phyloP scores from a whole-genome alignment of 169 alveolate genomes.

The Eimeria falciformis region DNA sequence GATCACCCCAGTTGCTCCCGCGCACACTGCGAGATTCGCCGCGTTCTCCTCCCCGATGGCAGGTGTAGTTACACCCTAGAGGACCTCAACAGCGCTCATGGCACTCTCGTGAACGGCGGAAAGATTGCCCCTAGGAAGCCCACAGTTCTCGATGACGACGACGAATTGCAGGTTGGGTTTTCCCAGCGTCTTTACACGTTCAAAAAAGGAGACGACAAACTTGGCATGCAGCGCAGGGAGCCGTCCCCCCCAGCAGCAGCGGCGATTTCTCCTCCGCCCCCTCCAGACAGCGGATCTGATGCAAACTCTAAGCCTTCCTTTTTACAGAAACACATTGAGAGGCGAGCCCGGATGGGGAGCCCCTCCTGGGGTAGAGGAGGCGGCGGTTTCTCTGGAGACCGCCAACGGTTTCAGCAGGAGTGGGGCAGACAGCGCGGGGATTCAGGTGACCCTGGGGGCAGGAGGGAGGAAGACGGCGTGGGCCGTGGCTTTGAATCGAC shows the following conservation, averaged over 20 bases:
- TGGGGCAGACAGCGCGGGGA: not conserved
- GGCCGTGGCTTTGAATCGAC: not conserved
- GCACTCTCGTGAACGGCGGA: conserved; percentile 74
- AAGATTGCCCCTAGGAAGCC: conserved; percentile 65
- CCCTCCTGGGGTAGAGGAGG: not conserved
- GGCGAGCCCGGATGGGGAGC: not conserved
- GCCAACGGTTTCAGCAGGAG: not conserved
- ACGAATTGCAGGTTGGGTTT: conserved; percentile 74
- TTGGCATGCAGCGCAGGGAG: not conserved
- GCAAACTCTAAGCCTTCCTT: not conserved
- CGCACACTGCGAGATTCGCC: conserved; percentile 25
- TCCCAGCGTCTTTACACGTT: conserved; percentile 71
- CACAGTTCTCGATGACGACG: conserved; percentile 60
- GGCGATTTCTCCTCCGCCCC: not conserved
- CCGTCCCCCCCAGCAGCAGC: not conserved
- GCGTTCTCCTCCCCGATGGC: not conserved
- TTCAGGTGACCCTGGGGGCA: not conserved
- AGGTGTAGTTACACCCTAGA: conserved; percentile 60
- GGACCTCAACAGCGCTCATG: conserved; percentile 72
- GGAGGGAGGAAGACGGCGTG: not conserved
- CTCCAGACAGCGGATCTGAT: not conserved
- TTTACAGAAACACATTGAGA: not conserved
- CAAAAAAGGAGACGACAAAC: not conserved
- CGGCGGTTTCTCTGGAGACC: not conserved
- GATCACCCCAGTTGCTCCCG: conserved; percentile 73